These are phyloP conservation scores for Zasmidium cellare DNA, from an alignment of 2,329 filamentous ascomycete species.

Conservation along the genomic window DNA sequence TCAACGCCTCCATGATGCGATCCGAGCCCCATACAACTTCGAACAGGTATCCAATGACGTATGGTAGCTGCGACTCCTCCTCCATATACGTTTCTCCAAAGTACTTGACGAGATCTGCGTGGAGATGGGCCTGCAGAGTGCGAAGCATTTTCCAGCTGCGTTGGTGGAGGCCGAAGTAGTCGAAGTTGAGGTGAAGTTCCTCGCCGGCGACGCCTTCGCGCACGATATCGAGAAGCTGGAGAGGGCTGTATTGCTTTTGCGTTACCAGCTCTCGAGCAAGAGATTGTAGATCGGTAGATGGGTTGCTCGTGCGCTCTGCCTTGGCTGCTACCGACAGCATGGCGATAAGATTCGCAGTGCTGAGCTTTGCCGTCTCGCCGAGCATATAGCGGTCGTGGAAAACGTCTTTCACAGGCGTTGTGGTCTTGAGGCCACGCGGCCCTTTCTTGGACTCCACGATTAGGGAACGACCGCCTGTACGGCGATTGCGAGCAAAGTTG, in stretches of 20 bases:
- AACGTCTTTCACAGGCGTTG: not conserved
- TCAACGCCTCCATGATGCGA: slow-evolving; percentile 1
- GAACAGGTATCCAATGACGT: slow-evolving; percentile 11
- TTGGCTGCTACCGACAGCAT: slow-evolving; percentile 3
- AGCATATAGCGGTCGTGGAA: not conserved
- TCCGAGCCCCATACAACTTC: slow-evolving; percentile 8
- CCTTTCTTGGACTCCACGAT: slow-evolving; percentile 3
- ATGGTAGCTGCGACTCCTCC: slow-evolving; percentile 9
- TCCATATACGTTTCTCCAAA: slow-evolving; percentile 7
- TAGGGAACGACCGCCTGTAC: not conserved
- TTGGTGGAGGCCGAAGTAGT: slow-evolving; percentile 13
- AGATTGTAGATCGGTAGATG: not conserved
- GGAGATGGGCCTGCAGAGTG: slow-evolving; percentile 3
- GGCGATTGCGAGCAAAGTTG: slow-evolving; percentile 1
- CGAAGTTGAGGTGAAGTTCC: slow-evolving; percentile 16
- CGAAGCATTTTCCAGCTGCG: slow-evolving; percentile 5
- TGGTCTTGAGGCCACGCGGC: slow-evolving; percentile 4
- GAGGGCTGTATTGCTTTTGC: not conserved
- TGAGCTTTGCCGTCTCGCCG: not conserved
- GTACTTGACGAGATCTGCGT: slow-evolving; percentile 8
- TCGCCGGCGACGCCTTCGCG: slow-evolving; percentile 12
- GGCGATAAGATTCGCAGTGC: not conserved
- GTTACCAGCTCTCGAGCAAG: not conserved
- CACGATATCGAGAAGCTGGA: slow-evolving; percentile 8
- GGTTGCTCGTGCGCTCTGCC: not conserved